Evolutionary conservation across 257 asterid species (phyloP).

Genomic region (Solanum acaule): DNA sequence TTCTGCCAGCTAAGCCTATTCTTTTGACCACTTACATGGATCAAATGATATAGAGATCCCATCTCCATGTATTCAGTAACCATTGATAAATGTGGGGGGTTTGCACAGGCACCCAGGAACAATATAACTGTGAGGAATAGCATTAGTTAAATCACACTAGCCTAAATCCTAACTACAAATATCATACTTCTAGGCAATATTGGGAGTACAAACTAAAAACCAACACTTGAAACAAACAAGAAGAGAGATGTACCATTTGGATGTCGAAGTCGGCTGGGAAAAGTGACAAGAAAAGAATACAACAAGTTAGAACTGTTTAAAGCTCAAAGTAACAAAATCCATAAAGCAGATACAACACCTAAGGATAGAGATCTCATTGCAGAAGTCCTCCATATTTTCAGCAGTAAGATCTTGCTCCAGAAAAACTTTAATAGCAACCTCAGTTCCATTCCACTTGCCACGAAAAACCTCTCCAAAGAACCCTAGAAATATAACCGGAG

Average conservation of each 20-base stretch:
- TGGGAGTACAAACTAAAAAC: background rate
- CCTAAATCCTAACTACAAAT: background rate
- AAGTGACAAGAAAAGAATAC: conserved; percentile 4
- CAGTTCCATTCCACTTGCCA: conserved; percentile 97
- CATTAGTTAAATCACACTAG: background rate
- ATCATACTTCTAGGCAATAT: background rate
- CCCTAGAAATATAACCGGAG: conserved; percentile 32
- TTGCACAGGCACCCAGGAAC: conserved; percentile 95
- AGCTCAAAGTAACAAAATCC: conserved; percentile 2
- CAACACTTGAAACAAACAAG: conserved; percentile 1
- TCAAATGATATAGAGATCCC: conserved; percentile 86
- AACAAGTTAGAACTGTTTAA: conserved; percentile 22
- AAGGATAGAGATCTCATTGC: conserved; percentile 92
- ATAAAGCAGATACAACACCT: conserved; percentile 35
- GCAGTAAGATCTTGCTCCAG: conserved; percentile 98
- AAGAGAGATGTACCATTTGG: conserved; percentile 75
- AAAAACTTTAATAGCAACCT: conserved; percentile 93
- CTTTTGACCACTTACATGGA: conserved; percentile 89
- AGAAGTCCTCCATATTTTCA: conserved; percentile 97
- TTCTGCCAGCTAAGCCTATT: conserved; percentile 82
- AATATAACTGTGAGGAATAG: conserved; percentile 56
- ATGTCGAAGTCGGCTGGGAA: conserved; percentile 90
- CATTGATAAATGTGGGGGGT: conserved; percentile 88
- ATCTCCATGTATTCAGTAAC: conserved; percentile 96
- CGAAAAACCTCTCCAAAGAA: conserved; percentile 98